Conservation (phyloP, 257 asterid genomes). For the Solanum paucissectum region DNA sequence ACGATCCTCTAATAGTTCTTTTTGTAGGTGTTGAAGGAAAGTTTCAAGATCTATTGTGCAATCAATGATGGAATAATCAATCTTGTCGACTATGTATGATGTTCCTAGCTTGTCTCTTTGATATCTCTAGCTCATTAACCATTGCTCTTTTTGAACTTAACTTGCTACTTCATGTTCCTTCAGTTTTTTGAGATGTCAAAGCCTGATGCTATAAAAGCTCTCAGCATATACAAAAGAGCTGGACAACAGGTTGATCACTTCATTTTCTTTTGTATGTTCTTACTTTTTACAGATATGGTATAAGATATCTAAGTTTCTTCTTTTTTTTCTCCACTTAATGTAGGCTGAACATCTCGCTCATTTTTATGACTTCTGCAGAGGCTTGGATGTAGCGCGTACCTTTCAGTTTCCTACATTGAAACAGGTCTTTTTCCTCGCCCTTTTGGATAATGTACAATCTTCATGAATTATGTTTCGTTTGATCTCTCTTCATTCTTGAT, state of each 20-base stretch:
- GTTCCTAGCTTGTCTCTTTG: neutral
- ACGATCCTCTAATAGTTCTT: too few species aligned
- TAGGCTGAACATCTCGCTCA: conserved; percentile 73
- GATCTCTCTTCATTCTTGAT: neutral
- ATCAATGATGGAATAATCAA: conserved; percentile 83
- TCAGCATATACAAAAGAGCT: conserved; percentile 57
- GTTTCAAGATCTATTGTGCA: conserved; percentile 83
- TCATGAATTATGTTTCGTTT: neutral
- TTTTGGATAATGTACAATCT: neutral
- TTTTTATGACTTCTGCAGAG: conserved; percentile 64
- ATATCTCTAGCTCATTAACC: neutral
- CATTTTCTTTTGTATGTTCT: neutral
- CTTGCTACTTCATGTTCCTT: neutral
- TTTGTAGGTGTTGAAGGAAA: conserved; percentile 66
- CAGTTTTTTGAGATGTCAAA: conserved; percentile 92
- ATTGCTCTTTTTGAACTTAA: neutral
- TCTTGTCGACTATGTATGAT: conserved; percentile 71
- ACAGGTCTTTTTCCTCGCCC: conserved; percentile 35
- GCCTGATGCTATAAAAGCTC: conserved; percentile 70
- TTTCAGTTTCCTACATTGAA: conserved; percentile 69
- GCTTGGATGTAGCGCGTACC: conserved; percentile 63
- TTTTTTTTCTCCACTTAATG: conserved; percentile 5
- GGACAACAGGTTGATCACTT: conserved; percentile 56
- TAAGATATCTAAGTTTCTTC: neutral
- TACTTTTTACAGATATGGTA: neutral